Base-by-base conservation (phyloP, 2,329 filamentous ascomycete species). In the Paradendryphiella salina region DNA sequence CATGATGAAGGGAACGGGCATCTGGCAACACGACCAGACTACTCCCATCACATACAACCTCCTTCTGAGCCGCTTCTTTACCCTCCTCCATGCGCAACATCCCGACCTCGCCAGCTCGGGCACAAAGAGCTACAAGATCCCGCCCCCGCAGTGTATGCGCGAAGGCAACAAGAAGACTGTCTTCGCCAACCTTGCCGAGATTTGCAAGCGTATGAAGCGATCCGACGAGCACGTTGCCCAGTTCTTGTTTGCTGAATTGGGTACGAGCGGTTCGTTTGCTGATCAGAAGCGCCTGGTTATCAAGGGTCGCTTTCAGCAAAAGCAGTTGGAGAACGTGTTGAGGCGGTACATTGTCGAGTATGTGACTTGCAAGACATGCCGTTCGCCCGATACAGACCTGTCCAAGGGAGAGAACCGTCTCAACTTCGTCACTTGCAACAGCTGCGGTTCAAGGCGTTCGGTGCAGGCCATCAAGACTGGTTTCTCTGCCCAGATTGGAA, bases 301-400 rank as follows among this genome's bases (percentile, higher is more conserved):
- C 84, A 96, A 96, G 83, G 94, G 94, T 82, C 90, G 94, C 72
- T 99, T 99, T 88, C 93, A 97, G 77, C 93, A 97, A 80, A 96
- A 96, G 80, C 93, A 97, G 81, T 92, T 97, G 72, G 94, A 99
- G 81, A 96, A 95, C 77, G 91, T 97, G 45, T 78, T 97, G 73
- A 84, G 93, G 79, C 89, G 93, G 81, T 96, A 96, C 76, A 96
- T 96, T 73, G 85, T 95, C 77, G 93, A 97, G 80, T 97, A 97
- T 73, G 93, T 99, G 58, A 96, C 93, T 44, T 99, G 94, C 87
- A 96, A 96, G 80, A 99, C 94, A 33, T 99, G 94, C 82, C 65
- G 66, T 13, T 68, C 65, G 26, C 66, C 66, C 46, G 66, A 69
- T 35, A 68, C 66, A 28, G 66, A 69, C 92, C 89, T 99, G 72